phyloP scores from a whole-genome alignment of 495 filamentous ascomycete genomes.

The Bombardia bombarda region DNA sequence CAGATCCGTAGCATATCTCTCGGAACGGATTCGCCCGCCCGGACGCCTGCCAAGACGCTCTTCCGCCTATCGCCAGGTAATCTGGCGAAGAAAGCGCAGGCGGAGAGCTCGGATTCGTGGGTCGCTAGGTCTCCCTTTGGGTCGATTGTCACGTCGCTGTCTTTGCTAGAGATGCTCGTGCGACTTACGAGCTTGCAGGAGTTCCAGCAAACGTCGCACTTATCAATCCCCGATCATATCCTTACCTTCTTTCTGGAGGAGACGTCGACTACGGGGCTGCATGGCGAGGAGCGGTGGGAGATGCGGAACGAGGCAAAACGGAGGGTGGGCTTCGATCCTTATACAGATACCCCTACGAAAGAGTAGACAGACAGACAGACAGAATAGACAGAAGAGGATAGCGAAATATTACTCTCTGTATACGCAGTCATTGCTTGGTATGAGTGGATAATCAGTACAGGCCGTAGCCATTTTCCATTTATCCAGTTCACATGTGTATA shows the following conservation, averaged over 20 bases:
- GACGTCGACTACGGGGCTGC: conserved; percentile 61
- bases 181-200: conserved; percentile 92
- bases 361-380: not conserved
- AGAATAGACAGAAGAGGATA: no score
- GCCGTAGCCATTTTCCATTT: no score
- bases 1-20: conserved; percentile 35
- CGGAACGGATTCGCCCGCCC: conserved; percentile 12
- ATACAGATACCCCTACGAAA: conserved; percentile 25
- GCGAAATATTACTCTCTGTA: no score
- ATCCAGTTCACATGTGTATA: no score
- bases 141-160: conserved; percentile 72
- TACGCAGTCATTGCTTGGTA: no score
- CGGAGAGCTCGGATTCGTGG: conserved; percentile 9
- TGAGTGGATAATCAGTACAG: no score
- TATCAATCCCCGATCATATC: conserved; percentile 90
- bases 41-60: conserved; percentile 18
- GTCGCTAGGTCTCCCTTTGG: conserved; percentile 31
- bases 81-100: not conserved
- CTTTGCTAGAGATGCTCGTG: conserved; percentile 87
- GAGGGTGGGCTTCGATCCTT: conserved; percentile 71
- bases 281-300: conserved; percentile 60
- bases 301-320: conserved; percentile 64
- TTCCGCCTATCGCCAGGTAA: conserved; percentile 3
- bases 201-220: conserved; percentile 88
- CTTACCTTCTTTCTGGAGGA: conserved; percentile 91